These are phyloP conservation scores for Pyrus betulifolia DNA, from an alignment of 306 rosid genomes.

Conservation along the genomic window DNA sequence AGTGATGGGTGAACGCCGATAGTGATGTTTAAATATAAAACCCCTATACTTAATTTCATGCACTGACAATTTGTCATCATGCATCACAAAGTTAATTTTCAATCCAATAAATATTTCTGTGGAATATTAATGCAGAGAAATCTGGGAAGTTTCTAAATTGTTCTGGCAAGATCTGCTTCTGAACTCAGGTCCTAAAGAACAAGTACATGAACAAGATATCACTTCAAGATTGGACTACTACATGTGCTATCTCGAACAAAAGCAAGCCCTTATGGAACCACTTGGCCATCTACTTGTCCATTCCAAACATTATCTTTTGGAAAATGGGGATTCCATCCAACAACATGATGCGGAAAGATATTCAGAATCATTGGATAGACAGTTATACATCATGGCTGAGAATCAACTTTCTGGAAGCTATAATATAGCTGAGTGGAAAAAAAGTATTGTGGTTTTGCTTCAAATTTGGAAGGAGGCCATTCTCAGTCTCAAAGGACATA, in stretches of 20 bases:
- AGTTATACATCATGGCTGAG: neutral
- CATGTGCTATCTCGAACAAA: neutral
- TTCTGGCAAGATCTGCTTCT: no score
- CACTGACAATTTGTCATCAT: no score
- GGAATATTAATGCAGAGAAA: no score
- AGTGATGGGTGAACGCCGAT: no score
- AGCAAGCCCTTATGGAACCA: no score
- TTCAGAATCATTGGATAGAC: neutral
- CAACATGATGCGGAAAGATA: neutral
- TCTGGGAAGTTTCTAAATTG: no score
- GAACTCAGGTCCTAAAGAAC: no score
- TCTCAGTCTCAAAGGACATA: neutral
- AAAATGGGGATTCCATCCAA: neutral
- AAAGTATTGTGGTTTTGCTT: neutral
- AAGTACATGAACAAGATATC: neutral
- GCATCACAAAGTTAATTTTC: no score
- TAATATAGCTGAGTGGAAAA: neutral
- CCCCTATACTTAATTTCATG: no score
- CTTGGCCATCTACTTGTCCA: neutral
- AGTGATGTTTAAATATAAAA: no score
- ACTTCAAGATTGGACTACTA: neutral
- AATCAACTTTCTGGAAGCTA: neutral
- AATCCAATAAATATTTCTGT: no score
- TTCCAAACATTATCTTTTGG: neutral
- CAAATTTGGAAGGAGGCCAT: neutral